A percentile compares a stretch with the other conserved stretches of the same genome.
phyloP scores from a whole-genome alignment of 2,329 filamentous ascomycete species.

The Elsinoe perseae region DNA sequence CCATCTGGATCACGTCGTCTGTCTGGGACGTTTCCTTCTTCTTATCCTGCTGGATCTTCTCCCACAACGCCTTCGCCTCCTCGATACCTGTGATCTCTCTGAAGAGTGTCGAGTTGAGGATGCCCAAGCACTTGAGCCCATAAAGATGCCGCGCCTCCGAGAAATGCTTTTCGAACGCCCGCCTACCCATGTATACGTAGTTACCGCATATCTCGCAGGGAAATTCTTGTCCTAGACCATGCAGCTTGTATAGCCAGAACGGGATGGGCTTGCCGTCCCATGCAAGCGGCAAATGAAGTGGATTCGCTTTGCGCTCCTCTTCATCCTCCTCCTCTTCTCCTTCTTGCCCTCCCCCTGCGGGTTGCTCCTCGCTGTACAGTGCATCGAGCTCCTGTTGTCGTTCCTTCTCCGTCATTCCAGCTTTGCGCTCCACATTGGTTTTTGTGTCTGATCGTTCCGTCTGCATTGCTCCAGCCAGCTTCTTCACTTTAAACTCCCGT shows the following conservation, averaged over 20 bases:
- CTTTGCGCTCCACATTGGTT: constrained; percentile 90
- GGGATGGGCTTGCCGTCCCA: constrained; percentile 99
- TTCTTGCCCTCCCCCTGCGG: constrained; percentile 23
- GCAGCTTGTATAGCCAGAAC: constrained; percentile 96
- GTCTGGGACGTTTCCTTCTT: constrained; percentile 68
- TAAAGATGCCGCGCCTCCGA: constrained; percentile 90
- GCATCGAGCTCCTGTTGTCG: constrained; percentile 89
- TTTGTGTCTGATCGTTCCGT: constrained; percentile 82
- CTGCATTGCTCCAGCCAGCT: constrained; percentile 72
- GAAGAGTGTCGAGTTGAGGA: constrained; percentile 85
- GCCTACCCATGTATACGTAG: constrained; percentile 95
- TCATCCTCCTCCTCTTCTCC: constrained; percentile 51
- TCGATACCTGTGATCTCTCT: constrained; percentile 89
- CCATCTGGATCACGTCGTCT: constrained; percentile 93
- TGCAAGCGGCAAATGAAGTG: constrained; percentile 85
- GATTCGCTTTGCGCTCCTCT: constrained; percentile 91
- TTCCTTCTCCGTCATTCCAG: constrained; percentile 95
- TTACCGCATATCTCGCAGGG: constrained; percentile 96
- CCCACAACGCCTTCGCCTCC: constrained; percentile 81
- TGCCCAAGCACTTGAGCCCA: constrained; percentile 85
- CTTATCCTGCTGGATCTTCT: constrained; percentile 82
- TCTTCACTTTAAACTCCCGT: constrained; percentile 74
- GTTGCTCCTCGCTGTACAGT: constrained; percentile 57
- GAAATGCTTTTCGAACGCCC: constrained; percentile 98
- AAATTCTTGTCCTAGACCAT: constrained; percentile 91